These are phyloP conservation scores for Phytophthora vignae DNA, from an alignment of 352 stramenopile species.

Conservation along the genomic window DNA sequence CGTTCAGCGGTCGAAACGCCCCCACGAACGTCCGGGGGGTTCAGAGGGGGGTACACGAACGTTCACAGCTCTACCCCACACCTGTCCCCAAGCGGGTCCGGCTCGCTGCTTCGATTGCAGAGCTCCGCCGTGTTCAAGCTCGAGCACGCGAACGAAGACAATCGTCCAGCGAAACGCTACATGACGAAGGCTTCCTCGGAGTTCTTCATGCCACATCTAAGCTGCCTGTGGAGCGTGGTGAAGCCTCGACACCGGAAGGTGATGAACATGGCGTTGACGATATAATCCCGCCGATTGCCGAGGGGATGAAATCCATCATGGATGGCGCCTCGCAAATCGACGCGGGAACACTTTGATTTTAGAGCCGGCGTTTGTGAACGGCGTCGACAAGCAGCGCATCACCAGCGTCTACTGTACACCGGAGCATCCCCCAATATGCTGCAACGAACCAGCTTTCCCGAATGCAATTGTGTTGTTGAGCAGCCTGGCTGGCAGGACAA, in stretches of 20 bases:
- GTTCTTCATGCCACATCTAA: neutral
- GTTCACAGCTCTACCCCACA: too few species aligned
- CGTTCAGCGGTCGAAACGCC: too few species aligned
- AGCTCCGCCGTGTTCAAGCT: slow-evolving; percentile 18
- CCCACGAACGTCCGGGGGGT: too few species aligned
- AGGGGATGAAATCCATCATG: too few species aligned
- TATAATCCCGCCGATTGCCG: neutral
- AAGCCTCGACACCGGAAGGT: neutral
- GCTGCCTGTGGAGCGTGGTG: neutral
- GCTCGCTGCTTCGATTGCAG: slow-evolving; percentile 5
- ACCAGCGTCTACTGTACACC: neutral
- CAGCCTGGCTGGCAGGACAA: neutral
- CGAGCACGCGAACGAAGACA: neutral
- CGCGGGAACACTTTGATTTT: neutral
- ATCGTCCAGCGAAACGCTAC: neutral
- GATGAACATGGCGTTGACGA: neutral
- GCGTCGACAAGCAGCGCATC: slow-evolving; percentile 6
- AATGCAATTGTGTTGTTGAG: neutral
- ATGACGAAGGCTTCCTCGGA: neutral
- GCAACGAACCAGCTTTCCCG: neutral
- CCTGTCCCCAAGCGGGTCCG: slow-evolving; percentile 18
- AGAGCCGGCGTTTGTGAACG: slow-evolving; percentile 5
- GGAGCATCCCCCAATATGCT: slow-evolving; percentile 5
- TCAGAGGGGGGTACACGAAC: too few species aligned
- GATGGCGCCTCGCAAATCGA: slow-evolving; percentile 2